Percentiles rank a stretch among this genome's conserved stretches.
These are phyloP conservation scores for Paecilomyces sp. DNA, from an alignment of 2,329 filamentous ascomycete genomes.

Conservation along the genomic window DNA sequence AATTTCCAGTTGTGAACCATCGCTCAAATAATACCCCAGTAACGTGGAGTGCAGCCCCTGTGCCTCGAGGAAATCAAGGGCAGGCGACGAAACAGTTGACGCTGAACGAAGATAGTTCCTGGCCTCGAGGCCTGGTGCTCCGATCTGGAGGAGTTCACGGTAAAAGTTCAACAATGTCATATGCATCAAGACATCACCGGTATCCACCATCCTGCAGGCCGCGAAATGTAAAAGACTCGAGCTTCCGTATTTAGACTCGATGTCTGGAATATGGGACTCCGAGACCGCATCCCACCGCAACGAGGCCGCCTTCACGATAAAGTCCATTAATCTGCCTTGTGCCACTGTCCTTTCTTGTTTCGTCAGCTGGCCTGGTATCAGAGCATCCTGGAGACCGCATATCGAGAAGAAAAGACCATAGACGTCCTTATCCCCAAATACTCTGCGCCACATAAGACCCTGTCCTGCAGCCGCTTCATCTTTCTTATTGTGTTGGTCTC, in stretches of 20 bases:
- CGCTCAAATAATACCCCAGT: constrained; percentile 45
- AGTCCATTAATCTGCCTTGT: constrained; percentile 54
- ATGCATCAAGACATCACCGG: constrained; percentile 53
- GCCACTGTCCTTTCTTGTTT: constrained; percentile 52
- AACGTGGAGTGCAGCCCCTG: constrained; percentile 45
- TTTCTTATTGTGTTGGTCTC: constrained; percentile 11
- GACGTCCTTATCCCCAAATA: constrained; percentile 55
- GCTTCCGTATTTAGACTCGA: constrained; percentile 40
- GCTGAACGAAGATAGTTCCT: constrained; percentile 23
- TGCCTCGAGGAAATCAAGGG: constrained; percentile 47
- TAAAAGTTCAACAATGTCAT: constrained; percentile 54
- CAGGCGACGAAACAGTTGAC: constrained; percentile 32
- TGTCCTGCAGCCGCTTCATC: constrained; percentile 31
- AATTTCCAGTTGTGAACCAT: constrained; percentile 40
- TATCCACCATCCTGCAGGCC: constrained; percentile 49
- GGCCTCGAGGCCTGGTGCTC: constrained; percentile 26
- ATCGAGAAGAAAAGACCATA: constrained; percentile 51
- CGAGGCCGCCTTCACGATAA: constrained; percentile 46
- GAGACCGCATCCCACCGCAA: constrained; percentile 51
- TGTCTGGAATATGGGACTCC: constrained; percentile 43
- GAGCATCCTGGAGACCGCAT: constrained; percentile 39
- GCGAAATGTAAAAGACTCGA: constrained; percentile 49
- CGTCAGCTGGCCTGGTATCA: constrained; percentile 32
- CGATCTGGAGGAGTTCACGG: constrained; percentile 44
- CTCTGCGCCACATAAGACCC: constrained; percentile 53